Conservation (phyloP, 2,329 filamentous ascomycete genomes). For the Ophiostoma ips region DNA sequence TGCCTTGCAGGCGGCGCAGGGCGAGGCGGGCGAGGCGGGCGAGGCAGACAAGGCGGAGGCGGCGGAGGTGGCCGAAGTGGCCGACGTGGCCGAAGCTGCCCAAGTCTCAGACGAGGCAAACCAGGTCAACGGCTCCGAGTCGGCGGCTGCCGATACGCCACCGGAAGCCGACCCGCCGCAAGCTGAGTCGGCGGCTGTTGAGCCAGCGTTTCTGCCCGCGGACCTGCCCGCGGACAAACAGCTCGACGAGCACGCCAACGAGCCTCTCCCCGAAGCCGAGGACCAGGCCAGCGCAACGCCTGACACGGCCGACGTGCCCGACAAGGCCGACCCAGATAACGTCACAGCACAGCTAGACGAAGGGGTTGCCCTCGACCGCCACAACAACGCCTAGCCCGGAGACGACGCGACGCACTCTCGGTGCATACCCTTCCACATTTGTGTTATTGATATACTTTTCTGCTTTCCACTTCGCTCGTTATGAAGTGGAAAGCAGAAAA, state of each 20-base stretch:
- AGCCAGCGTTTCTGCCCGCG: too few species aligned
- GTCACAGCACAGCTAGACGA: slow-evolving; percentile 4
- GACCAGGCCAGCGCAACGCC: too few species aligned
- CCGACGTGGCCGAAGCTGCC: not conserved
- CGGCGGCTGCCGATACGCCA: too few species aligned
- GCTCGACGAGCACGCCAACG: too few species aligned
- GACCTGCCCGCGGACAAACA: too few species aligned
- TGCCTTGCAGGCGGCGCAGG: not conserved
- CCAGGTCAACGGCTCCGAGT: not conserved
- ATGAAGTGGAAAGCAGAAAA: not conserved
- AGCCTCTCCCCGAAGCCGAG: too few species aligned
- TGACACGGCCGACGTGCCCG: not conserved
- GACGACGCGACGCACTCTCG: too few species aligned
- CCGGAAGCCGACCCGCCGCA: too few species aligned
- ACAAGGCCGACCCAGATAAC: not conserved
- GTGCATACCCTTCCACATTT: not conserved
- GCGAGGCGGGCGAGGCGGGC: not conserved
- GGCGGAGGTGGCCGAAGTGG: not conserved
- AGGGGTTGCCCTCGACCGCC: not conserved
- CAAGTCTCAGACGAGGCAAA: not conserved
- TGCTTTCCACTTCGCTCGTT: too few species aligned
- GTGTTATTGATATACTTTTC: not conserved
- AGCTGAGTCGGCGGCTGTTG: too few species aligned
- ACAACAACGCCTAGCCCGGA: not conserved
- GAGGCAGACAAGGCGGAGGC: not conserved